Conservation (phyloP, 2,329 filamentous ascomycete genomes). For the Rhexocercosporidium sp. region DNA sequence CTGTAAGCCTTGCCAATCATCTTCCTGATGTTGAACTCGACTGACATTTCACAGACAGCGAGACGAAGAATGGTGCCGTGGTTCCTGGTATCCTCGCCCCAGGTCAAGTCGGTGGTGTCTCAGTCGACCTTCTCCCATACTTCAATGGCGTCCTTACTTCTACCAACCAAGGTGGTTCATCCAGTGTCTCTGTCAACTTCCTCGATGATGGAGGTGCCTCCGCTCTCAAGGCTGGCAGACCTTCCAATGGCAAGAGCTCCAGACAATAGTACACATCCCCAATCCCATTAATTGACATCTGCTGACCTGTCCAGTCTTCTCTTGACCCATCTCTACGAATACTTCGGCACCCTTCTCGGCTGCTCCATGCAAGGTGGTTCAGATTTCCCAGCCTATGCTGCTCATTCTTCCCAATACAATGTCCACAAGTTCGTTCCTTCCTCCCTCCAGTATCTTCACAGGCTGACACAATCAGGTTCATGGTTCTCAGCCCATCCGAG, state of each 20-base stretch:
- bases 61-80: conserved; percentile 55
- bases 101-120: conserved; percentile 54
- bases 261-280: conserved; percentile 56
- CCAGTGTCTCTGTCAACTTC: conserved; percentile 60
- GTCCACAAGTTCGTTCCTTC: conserved; percentile 52
- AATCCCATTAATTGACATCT: background rate
- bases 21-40: background rate
- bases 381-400: conserved; percentile 56
- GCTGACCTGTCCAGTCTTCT: conserved; percentile 46
- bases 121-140: conserved; percentile 63
- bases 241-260: conserved; percentile 54
- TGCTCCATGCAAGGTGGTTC: conserved; percentile 56
- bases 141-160: conserved; percentile 61
- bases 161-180: conserved; percentile 54
- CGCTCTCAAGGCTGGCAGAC: conserved; percentile 59
- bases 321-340: conserved; percentile 65
- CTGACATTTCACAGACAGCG: conserved; percentile 49
- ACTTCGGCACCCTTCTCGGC: conserved; percentile 63
- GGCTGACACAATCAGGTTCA: conserved; percentile 48
- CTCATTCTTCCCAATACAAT: conserved; percentile 53
- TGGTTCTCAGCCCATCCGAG: conserved; percentile 58
- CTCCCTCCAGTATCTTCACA: background rate
- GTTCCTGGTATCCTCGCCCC: conserved; percentile 63
- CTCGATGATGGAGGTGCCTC: conserved; percentile 63
- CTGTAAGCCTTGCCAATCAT: conserved; percentile 46